Conservation (phyloP, 352 stramenopile genomes). For the Pelagophyceae sp. region DNA sequence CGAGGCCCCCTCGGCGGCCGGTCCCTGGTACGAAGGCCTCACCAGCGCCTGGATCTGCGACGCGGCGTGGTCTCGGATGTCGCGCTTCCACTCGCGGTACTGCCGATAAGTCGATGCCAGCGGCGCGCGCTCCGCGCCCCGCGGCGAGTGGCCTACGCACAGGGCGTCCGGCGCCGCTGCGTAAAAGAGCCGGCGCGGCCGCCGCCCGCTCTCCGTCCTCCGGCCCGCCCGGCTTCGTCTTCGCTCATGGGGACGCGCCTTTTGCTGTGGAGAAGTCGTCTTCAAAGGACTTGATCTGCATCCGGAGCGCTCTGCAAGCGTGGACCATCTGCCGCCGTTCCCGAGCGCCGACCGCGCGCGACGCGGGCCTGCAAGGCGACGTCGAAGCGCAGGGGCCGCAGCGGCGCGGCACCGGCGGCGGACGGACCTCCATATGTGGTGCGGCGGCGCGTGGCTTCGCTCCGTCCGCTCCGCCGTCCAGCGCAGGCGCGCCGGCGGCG, state of each 20-base stretch:
- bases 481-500: neutral
- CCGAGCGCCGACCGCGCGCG: neutral
- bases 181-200: no score
- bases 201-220: no score
- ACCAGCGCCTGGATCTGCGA: slow-evolving; percentile 57
- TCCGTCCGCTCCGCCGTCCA: neutral
- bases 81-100: slow-evolving; percentile 64
- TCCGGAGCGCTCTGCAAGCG: neutral
- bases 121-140: slow-evolving; percentile 48
- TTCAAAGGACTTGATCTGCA: slow-evolving; percentile 16
- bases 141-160: slow-evolving; percentile 27
- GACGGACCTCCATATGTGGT: neutral
- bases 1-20: neutral
- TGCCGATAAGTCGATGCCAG: slow-evolving; percentile 63
- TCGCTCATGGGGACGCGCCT: no score
- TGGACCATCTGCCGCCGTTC: slow-evolving; percentile 7
- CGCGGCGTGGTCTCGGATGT: slow-evolving; percentile 59
- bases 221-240: no score
- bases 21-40: no score
- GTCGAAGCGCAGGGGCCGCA: no score
- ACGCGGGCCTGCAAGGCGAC: neutral
- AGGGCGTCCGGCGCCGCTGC: no score
- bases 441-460: neutral
- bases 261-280: slow-evolving; percentile 9
- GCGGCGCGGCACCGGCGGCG: neutral